phyloP scores from a whole-genome alignment of 1,139 yeast genomes.

The Hansenula sp. region DNA sequence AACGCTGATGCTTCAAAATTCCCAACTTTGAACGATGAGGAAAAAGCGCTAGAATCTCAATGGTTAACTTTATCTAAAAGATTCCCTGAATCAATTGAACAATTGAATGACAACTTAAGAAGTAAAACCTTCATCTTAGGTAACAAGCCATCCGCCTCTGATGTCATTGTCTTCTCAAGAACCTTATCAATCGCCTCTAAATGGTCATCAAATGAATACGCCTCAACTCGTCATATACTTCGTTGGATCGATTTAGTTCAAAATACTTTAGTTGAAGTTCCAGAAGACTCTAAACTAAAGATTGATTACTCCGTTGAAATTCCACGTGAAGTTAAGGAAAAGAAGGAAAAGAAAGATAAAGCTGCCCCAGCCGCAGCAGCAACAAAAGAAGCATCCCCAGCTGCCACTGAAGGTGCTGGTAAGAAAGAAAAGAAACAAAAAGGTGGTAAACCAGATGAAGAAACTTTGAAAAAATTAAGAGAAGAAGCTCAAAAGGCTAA shows the following conservation, averaged over 20 bases:
- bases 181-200: conserved; percentile 56
- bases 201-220: conserved; percentile 43
- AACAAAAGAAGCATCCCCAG: conserved; percentile 25
- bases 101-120: conserved; percentile 69
- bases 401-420: conserved; percentile 26
- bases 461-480: conserved; percentile 56
- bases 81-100: conserved; percentile 52
- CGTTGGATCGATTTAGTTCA: conserved; percentile 93
- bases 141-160: conserved; percentile 60
- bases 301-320: conserved; percentile 59
- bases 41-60: conserved; percentile 76
- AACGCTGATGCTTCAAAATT: conserved; percentile 29
- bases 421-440: conserved; percentile 32
- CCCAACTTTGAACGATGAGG: conserved; percentile 31
- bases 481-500: conserved; percentile 71
- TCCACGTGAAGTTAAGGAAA: conserved; percentile 65
- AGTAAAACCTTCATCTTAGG: conserved; percentile 69
- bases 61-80: conserved; percentile 69
- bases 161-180: conserved; percentile 62
- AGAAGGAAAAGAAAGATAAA: conserved; percentile 45
- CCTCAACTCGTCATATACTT: conserved; percentile 75
- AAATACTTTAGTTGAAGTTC: conserved; percentile 51
- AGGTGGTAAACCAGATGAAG: conserved; percentile 51
- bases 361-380: conserved; percentile 22
- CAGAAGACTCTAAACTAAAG: conserved; percentile 47